Percentiles rank a stretch among this genome's conserved stretches.
These are phyloP conservation scores for Aaosphaeria arxii DNA, from an alignment of 2,329 filamentous ascomycete species.

Conservation along the genomic window DNA sequence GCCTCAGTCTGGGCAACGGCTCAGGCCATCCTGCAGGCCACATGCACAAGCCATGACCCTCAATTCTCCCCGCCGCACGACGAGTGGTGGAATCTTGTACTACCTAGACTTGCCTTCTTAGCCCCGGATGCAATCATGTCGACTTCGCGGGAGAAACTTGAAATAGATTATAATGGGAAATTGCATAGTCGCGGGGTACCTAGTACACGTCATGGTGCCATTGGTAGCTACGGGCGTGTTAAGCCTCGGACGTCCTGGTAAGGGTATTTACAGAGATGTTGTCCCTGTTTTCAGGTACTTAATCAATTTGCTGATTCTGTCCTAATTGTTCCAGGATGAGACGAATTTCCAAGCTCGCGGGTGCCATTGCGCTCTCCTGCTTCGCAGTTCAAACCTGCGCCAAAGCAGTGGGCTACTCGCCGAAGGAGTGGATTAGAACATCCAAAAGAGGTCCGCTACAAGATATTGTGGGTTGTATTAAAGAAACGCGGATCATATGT, in stretches of 20 bases:
- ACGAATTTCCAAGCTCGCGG: slow-evolving; percentile 6
- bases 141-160: slow-evolving; percentile 1
- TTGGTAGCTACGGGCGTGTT: neutral
- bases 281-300: neutral
- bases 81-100: slow-evolving; percentile 7
- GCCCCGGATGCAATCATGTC: neutral
- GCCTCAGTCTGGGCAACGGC: slow-evolving; percentile 8
- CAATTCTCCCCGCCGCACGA: slow-evolving; percentile 3
- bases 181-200: neutral
- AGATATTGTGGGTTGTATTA: slow-evolving; percentile 48
- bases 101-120: neutral
- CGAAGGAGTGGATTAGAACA: slow-evolving; percentile 48
- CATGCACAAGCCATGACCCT: neutral
- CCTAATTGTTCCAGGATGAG: slow-evolving; percentile 11
- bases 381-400: slow-evolving; percentile 47
- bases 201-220: neutral
- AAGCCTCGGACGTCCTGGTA: neutral
- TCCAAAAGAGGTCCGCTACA: slow-evolving; percentile 53
- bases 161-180: neutral
- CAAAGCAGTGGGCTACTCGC: slow-evolving; percentile 49
- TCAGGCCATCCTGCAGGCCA: slow-evolving; percentile 3
- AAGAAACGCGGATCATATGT: neutral
- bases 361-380: slow-evolving; percentile 29
- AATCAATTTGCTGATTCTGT: neutral
- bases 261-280: neutral